Base-by-base conservation (phyloP, 441 rosid species). In the Omphalea diandra region DNA sequence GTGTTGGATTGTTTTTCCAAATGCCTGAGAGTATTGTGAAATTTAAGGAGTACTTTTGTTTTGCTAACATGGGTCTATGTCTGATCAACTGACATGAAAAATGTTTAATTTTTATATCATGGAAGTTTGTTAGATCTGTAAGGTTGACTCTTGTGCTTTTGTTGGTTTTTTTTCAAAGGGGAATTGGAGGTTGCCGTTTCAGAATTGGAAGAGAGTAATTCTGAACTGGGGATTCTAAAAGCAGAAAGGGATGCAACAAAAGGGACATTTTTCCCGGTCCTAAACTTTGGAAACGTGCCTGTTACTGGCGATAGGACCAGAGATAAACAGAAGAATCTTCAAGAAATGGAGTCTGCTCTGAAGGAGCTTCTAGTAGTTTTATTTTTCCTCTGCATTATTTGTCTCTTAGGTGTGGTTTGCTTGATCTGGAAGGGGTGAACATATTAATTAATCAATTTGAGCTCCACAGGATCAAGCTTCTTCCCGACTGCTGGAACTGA, bases 241-340 rank as follows among this genome's bases (percentile, higher is more conserved):
- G 86, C 90, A n/a, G 98, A 91, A 76, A 86, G 84, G 76, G 98
- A 93, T 87, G 90, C 91, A 53, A 85, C 89, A 31, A 84, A 85
- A 76, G 97, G 97, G 80, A 80, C 89, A 26, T 81, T 86, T 79
- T 86, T 90, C 66, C 98, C 98, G 49, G 85, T 90, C 68, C 67
- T 91, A 80, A 90, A 81, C 75, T 59, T 85, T 29, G 89, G 93
- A 57, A 86, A 73, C 80, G 88, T 87, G 74, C 91, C 79, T 79
- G 81, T 78, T 82, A 70, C 84, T 58, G 80, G 77, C 58, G 97
- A 96, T 72, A 88, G 59, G 80, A 73, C 76, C 63, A 87, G 77
- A 73, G 97, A 91, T 78, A 92, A 86, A 78, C 93, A 85, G 72
- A 88, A 83, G 76, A 91, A 87, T 74, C 59, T 88, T 73, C 90